Evolutionary conservation across 1,284 basidiomycete species (phyloP), one percentile per base, ranked within the genome.

Genomic region (Exsudoporus floridanus): DNA sequence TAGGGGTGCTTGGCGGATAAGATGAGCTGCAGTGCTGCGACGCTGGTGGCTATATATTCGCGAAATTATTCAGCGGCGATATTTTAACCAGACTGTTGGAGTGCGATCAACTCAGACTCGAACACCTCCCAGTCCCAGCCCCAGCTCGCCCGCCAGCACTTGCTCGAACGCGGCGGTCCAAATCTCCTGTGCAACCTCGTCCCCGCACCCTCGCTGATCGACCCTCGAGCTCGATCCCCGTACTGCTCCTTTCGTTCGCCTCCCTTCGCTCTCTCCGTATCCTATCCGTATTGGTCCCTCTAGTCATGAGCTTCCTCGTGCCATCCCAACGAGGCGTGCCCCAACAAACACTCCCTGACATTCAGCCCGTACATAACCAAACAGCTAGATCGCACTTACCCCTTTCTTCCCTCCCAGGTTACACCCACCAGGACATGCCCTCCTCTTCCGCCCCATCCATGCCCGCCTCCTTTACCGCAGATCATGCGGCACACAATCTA

Each of bases 251-350:
- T 61, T 52, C 54, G 49, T 60, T 64, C 57, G 43, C 63, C 61
- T 39, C 7, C 33, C 7, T 47, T 51, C 41, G 38, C 37, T 38
- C 50, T 37, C 50, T 52, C 34, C 54, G 49, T 46, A 56, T 58
- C 55, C 53, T 58, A 55, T 63, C 54, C n/a, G n/a, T n/a, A 52
- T 62, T 57, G 40, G 40, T 23, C 38, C 36, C 27, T 12, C 10
- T 27, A 45, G 25, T 65, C 63, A 79, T 78, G 76, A 78, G 71
- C 66, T 77, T 74, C 68, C 60, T 74, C 67, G 62, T 71, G 62
- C 69, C 73, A 42, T 59, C 70, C 23, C 73, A 74, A 60, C 68
- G 73, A 59, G 65, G 66, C 63, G 62, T 73, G 59, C 49, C 68
- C 46, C 69, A 73, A 21, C 68, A 69, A 40, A 40, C 64, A 33